Conservation (phyloP, 768 basidiomycete genomes). For the Pleurotus eryngii region DNA sequence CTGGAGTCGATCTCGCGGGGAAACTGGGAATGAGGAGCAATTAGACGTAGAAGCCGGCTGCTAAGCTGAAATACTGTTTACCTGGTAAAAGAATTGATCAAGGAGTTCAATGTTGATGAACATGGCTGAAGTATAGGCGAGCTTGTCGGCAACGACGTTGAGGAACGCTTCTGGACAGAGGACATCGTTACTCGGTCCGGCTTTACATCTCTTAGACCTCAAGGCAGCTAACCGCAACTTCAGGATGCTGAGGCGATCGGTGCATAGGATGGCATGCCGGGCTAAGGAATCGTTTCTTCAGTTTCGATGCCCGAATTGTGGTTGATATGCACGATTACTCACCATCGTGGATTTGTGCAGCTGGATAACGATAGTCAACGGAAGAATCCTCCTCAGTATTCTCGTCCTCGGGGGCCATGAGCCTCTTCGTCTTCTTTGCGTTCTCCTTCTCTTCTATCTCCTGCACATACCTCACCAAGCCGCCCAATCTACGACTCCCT, state of each 20-base stretch:
- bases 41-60: conserved; percentile 6
- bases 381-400: conserved; percentile 32
- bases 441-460: conserved; percentile 75
- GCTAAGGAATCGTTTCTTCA: conserved; percentile 43
- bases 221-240: conserved; percentile 85
- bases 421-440: conserved; percentile 52
- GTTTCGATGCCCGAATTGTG: conserved; percentile 6
- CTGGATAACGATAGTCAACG: conserved; percentile 84
- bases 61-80: conserved; percentile 26
- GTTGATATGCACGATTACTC: conserved; percentile 19
- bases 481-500: conserved; percentile 73
- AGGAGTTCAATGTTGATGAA: conserved; percentile 98
- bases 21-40: conserved; percentile 51
- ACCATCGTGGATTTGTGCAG: conserved; percentile 93
- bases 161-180: conserved; percentile 98
- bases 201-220: conserved; percentile 83
- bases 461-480: conserved; percentile 77
- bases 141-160: conserved; percentile 93
- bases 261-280: conserved; percentile 88
- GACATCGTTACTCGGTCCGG: conserved; percentile 83
- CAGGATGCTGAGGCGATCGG: conserved; percentile 75
- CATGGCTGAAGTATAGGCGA: conserved; percentile 94
- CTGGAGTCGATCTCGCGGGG: conserved; percentile 96
- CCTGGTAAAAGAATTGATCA: conserved; percentile 98
- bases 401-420: conserved; percentile 37